Evolutionary conservation across 23 red algal genomes (phyloP).

Genomic region (Rhodosorus marinus): DNA sequence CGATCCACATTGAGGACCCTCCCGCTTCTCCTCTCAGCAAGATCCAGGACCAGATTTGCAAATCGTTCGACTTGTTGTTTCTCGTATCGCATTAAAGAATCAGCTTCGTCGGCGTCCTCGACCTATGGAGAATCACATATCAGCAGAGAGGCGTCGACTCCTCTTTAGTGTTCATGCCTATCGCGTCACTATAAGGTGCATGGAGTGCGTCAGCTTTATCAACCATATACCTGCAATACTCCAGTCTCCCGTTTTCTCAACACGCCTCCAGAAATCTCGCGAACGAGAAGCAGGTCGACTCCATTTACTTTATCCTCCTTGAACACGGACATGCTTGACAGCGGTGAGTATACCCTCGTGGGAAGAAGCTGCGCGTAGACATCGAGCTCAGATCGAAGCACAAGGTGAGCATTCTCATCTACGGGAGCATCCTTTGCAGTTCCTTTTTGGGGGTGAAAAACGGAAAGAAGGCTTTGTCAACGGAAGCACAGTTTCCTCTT

Average conservation of each 20-base stretch:
- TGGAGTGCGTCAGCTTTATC: too few species aligned
- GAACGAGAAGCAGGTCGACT: constrained; percentile 57
- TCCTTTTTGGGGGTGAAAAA: too few species aligned
- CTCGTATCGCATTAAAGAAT: constrained; percentile 27
- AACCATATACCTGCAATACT: too few species aligned
- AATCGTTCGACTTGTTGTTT: constrained; percentile 21
- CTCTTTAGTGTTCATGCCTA: too few species aligned
- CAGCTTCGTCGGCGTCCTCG: constrained; percentile 12
- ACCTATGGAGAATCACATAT: too few species aligned
- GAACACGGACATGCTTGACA: constrained; percentile 19
- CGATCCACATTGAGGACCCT: constrained; percentile 68
- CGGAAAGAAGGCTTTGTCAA: too few species aligned
- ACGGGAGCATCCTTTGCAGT: not conserved
- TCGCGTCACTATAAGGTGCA: too few species aligned
- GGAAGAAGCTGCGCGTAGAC: constrained; percentile 82
- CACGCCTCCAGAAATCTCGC: constrained; percentile 61
- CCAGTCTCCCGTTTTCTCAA: constrained; percentile 3
- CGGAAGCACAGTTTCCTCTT: too few species aligned
- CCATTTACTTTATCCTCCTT: constrained; percentile 29
- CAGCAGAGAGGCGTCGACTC: too few species aligned
- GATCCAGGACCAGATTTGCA: constrained; percentile 17
- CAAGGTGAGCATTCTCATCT: constrained; percentile 15
- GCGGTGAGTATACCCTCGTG: constrained; percentile 32
- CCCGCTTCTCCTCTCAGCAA: constrained; percentile 33
- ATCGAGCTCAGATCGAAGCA: constrained; percentile 34